A percentile compares a stretch with the other conserved stretches of the same genome.
Conservation (phyloP, 2,329 filamentous ascomycete genomes). For the Cryphonectria japonica region DNA sequence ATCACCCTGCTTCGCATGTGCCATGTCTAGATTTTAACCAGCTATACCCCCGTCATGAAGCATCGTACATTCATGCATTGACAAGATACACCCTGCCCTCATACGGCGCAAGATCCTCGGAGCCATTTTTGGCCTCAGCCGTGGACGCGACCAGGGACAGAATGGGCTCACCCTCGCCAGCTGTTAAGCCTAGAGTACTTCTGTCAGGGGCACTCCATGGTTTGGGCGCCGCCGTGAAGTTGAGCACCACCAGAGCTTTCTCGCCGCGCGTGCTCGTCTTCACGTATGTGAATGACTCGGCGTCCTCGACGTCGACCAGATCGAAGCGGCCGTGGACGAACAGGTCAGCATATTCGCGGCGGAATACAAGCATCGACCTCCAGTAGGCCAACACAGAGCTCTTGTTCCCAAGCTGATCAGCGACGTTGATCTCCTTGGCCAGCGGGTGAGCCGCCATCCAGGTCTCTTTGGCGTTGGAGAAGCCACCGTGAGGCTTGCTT, state of each 20-base stretch:
- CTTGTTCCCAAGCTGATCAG: constrained; percentile 47
- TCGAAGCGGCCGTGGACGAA: constrained; percentile 67
- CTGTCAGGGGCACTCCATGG: constrained; percentile 17
- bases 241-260: constrained; percentile 6
- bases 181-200: not conserved
- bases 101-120: not conserved
- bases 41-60: no score
- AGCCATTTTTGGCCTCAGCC: not conserved
- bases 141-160: not conserved
- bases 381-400: constrained; percentile 63
- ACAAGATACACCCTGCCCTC: not conserved
- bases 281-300: constrained; percentile 61
- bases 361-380: constrained; percentile 53
- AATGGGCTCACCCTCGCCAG: not conserved
- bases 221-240: constrained; percentile 1
- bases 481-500: constrained; percentile 60
- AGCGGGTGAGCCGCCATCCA: constrained; percentile 72
- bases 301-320: constrained; percentile 53
- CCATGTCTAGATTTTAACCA: no score
- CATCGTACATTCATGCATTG: not conserved
- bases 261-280: constrained; percentile 35
- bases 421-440: constrained; percentile 60
- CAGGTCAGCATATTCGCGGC: constrained; percentile 59
- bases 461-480: constrained; percentile 54
- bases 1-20: no score